Evolutionary conservation across 257 asterid genomes (phyloP), one percentile per base, ranked within the genome.

Genomic region (Solanum corneliomulleri): DNA sequence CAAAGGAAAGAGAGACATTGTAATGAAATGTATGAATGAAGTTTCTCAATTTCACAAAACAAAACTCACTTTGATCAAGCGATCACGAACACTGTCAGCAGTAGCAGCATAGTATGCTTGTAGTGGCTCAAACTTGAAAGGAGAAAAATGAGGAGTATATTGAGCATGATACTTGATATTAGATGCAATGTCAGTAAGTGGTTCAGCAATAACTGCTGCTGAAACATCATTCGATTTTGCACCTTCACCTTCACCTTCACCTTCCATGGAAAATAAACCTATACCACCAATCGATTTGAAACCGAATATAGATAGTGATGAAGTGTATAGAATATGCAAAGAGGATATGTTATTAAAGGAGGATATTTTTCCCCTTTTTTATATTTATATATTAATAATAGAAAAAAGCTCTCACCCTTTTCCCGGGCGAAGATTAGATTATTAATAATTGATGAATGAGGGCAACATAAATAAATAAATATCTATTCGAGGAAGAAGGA

Each of bases 41-140:
- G 39, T 37, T 37, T 37, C 7, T 37, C 39, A 37, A 37, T 37
- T 37, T 37, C 39, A 37, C 39, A 35, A 37, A 6, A 37, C 39
- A 37, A 37, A 37, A 80, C 88, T 39, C 92, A 96, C 99, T 92
- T 96, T 94, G 90, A 97, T 93, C 92, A 96, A 84, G 49, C 92
- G 95, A 92, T 97, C 99, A 47, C 98, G 98, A 45, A 97, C 94
- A 70, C 99, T 97, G 70, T 96, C 98, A 39, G 99, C 99, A 62
- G 99, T 96, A 56, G 99, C 99, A 56, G 99, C 99, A 87, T 91
- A 97, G 89, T 85, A 97, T 25, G 98, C 98, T 91, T 97, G 98
- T 92, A 96, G 98, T 2, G 96, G 96, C 87, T 97, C 99, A 82
- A 95, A 97, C 92, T 95, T 97, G 90, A 93, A 91, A 69, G 98